phyloP scores from a whole-genome alignment of 2,329 filamentous ascomycete genomes.

The Paecilomyces dactylethromorphus region DNA sequence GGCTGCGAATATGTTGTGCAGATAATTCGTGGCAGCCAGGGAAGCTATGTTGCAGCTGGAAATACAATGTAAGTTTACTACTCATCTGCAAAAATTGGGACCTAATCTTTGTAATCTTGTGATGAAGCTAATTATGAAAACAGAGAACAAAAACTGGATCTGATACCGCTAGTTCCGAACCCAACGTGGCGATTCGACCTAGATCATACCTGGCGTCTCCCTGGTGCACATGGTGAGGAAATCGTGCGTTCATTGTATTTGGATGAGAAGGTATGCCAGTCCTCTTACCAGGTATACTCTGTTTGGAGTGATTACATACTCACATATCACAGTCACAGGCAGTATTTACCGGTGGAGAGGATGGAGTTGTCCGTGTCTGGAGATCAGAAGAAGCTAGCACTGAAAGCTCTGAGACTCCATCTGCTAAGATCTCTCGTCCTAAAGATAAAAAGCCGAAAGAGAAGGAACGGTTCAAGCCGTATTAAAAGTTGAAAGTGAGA shows the following conservation, averaged over 20 bases:
- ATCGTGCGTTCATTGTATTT: conserved; percentile 40
- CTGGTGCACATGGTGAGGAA: conserved; percentile 44
- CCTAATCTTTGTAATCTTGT: background rate
- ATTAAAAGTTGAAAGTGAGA: conserved; percentile 13
- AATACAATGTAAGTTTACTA: conserved; percentile 42
- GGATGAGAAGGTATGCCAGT: conserved; percentile 34
- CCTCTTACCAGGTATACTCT: background rate
- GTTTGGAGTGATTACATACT: conserved; percentile 1
- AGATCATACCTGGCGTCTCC: conserved; percentile 33
- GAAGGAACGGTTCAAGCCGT: conserved; percentile 34
- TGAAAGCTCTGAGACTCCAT: conserved; percentile 5
- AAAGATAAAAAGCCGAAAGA: conserved; percentile 21
- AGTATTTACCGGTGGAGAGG: conserved; percentile 41
- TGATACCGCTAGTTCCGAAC: conserved; percentile 31
- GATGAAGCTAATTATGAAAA: background rate
- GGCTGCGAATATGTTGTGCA: conserved; percentile 56
- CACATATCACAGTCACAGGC: conserved; percentile 23
- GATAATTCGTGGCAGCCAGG: conserved; percentile 39
- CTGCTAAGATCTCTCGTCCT: conserved; percentile 9
- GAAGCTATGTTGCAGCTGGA: conserved; percentile 41
- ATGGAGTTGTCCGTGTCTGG: conserved; percentile 37
- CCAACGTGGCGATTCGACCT: conserved; percentile 35
- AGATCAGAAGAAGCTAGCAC: conserved; percentile 17
- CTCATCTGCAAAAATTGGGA: background rate
- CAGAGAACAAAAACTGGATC: conserved; percentile 36